A percentile compares a stretch with the other conserved stretches of the same genome.
Conservation (phyloP, 306 rosid species). For the Cicer bijugum region DNA sequence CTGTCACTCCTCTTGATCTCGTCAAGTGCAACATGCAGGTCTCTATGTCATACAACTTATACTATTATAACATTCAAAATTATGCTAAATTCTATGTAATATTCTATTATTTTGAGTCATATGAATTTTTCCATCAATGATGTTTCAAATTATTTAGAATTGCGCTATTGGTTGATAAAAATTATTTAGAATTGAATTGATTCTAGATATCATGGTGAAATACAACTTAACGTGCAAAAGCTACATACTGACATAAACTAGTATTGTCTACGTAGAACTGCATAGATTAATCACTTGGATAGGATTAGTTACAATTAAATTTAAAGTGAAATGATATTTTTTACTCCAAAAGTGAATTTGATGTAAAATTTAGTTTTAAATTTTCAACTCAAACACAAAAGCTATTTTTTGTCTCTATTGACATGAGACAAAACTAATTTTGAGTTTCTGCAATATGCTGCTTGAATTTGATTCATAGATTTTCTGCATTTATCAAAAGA, state of each 20-base stretch:
- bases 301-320: too few species aligned
- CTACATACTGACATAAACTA: background rate
- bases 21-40: constrained; percentile 97
- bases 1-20: constrained; percentile 79
- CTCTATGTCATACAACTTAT: background rate
- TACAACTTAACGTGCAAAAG: background rate
- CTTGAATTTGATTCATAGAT: too few species aligned
- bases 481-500: too few species aligned
- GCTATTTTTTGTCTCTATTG: too few species aligned
- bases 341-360: background rate
- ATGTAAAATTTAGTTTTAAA: background rate
- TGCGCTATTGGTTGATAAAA: background rate
- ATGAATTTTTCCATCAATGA: background rate
- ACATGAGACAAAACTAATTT: too few species aligned
- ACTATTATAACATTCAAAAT: background rate
- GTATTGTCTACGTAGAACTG: too few species aligned
- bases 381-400: background rate
- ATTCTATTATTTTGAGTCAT: background rate
- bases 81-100: background rate
- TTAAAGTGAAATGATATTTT: background rate
- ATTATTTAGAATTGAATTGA: background rate
- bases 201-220: background rate
- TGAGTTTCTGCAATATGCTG: too few species aligned
- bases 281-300: too few species aligned
- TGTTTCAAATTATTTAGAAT: background rate